These are phyloP conservation scores for Penicillium antarcticum DNA, from an alignment of 495 filamentous ascomycete genomes.

Conservation along the genomic window DNA sequence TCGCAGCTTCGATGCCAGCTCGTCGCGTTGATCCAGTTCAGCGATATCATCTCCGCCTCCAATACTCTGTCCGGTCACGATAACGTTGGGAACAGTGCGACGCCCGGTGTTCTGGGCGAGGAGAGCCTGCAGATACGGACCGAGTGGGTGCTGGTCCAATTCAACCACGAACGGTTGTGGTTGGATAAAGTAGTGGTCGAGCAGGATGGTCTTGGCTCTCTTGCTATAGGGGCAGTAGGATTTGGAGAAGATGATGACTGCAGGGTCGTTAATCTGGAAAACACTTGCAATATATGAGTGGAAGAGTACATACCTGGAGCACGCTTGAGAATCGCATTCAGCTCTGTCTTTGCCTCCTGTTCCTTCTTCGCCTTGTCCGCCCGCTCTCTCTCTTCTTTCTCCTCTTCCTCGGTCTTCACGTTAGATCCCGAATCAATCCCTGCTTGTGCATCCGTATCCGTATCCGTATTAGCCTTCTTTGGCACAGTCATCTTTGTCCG, in stretches of 20 bases:
- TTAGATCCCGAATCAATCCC: neutral
- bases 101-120: conserved; percentile 72
- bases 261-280: conserved; percentile 13
- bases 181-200: conserved; percentile 76
- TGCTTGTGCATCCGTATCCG: conserved; percentile 15
- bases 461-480: conserved; percentile 33
- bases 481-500: conserved; percentile 59
- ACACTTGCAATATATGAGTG: neutral
- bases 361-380: conserved; percentile 13
- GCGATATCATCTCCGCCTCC: conserved; percentile 87
- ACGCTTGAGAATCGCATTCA: conserved; percentile 75
- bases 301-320: conserved; percentile 62
- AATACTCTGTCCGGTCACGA: conserved; percentile 84
- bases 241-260: conserved; percentile 95
- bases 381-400: conserved; percentile 15
- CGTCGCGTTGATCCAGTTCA: conserved; percentile 64
- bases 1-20: conserved; percentile 67
- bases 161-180: conserved; percentile 87
- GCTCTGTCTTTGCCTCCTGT: conserved; percentile 49
- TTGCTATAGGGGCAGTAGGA: conserved; percentile 83
- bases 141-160: conserved; percentile 77
- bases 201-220: conserved; percentile 76
- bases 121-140: conserved; percentile 62
- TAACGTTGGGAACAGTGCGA: conserved; percentile 84
- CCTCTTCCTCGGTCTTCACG: conserved; percentile 17